Evolutionary conservation across 1,284 basidiomycete species (phyloP).

Genomic region (Coniferiporia weirii): DNA sequence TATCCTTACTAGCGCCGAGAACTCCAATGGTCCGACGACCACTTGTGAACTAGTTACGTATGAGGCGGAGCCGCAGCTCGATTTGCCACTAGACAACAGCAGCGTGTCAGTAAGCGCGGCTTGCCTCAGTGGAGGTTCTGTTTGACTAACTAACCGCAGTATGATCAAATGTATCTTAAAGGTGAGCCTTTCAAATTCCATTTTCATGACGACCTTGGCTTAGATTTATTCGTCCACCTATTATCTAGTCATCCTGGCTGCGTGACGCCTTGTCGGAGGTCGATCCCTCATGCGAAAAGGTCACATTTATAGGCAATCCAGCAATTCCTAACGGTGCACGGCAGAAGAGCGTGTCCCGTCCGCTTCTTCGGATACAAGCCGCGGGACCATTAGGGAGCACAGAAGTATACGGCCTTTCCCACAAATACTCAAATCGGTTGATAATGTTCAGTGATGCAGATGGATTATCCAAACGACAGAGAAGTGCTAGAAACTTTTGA

Average conservation of each 20-base stretch:
- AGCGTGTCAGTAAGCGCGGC: slow-evolving; percentile 44
- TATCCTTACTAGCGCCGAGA: slow-evolving; percentile 63
- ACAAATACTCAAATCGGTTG: background rate
- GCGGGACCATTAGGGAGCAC: slow-evolving; percentile 77
- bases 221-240: slow-evolving; percentile 12
- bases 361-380: slow-evolving; percentile 72
- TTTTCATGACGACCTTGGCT: background rate
- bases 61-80: slow-evolving; percentile 76
- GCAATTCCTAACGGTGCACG: slow-evolving; percentile 28
- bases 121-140: background rate
- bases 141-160: slow-evolving; percentile 36
- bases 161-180: slow-evolving; percentile 84
- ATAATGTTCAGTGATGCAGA: slow-evolving; percentile 38
- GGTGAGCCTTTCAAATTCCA: slow-evolving; percentile 34
- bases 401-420: slow-evolving; percentile 48
- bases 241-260: slow-evolving; percentile 77
- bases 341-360: slow-evolving; percentile 26
- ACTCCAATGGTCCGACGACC: slow-evolving; percentile 78
- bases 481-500: slow-evolving; percentile 88
- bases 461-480: slow-evolving; percentile 89
- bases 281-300: slow-evolving; percentile 76
- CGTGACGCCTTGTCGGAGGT: slow-evolving; percentile 88
- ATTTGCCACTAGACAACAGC: slow-evolving; percentile 73
- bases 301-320: slow-evolving; percentile 79
- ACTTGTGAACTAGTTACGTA: slow-evolving; percentile 85